phyloP scores from a whole-genome alignment of 2,329 filamentous ascomycete genomes.

The Fusarium brachygibbosum region DNA sequence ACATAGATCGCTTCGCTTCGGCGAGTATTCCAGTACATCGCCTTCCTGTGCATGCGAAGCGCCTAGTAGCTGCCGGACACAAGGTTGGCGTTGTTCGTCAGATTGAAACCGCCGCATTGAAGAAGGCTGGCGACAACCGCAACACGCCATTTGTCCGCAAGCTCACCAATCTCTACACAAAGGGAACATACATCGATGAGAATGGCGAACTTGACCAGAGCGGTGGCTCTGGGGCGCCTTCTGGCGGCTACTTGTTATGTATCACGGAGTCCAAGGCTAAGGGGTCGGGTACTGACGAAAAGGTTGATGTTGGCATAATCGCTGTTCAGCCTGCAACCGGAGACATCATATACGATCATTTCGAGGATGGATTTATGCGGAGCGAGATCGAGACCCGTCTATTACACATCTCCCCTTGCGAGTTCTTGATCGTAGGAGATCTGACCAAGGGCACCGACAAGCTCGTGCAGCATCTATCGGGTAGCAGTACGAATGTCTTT shows the following conservation, averaged over 20 bases:
- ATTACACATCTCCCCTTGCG: slow-evolving; percentile 94
- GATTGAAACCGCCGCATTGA: slow-evolving; percentile 93
- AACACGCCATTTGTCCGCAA: slow-evolving; percentile 93
- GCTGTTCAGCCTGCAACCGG: slow-evolving; percentile 96
- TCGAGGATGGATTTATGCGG: slow-evolving; percentile 98
- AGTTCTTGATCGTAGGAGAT: slow-evolving; percentile 92
- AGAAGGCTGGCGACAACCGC: slow-evolving; percentile 93
- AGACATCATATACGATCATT: slow-evolving; percentile 94
- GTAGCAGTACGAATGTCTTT: slow-evolving; percentile 91
- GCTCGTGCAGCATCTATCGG: slow-evolving; percentile 88
- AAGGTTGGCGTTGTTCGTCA: slow-evolving; percentile 97
- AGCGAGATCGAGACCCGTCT: slow-evolving; percentile 96
- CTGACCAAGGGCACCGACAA: slow-evolving; percentile 94
- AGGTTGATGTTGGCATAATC: slow-evolving; percentile 89
- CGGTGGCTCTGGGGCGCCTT: slow-evolving; percentile 61
- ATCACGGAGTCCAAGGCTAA: slow-evolving; percentile 89
- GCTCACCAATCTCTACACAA: slow-evolving; percentile 96
- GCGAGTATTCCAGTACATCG: slow-evolving; percentile 95
- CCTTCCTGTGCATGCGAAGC: slow-evolving; percentile 92
- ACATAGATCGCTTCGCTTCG: slow-evolving; percentile 91
- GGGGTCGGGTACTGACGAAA: slow-evolving; percentile 87
- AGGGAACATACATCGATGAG: slow-evolving; percentile 97
- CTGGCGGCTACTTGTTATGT: slow-evolving; percentile 91
- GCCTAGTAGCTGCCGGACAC: slow-evolving; percentile 90
- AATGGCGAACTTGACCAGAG: slow-evolving; percentile 79